Evolutionary conservation across 148 eudicot genomes (phyloP).

Genomic region (Chenopodium quinoa): DNA sequence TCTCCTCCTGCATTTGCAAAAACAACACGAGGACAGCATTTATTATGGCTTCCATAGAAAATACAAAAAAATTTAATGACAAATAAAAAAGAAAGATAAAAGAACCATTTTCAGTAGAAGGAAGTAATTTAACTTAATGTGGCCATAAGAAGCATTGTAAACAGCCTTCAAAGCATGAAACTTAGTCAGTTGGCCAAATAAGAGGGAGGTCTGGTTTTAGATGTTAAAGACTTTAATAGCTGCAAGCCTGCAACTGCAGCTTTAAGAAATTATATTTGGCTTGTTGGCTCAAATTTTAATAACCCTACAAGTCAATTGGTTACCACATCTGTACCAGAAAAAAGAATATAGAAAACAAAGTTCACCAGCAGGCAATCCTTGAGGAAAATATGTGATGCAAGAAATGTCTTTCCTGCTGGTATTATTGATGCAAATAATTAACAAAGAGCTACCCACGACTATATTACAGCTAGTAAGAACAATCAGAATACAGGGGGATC

Average conservation of each 20-base stretch:
- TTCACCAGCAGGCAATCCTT: background rate
- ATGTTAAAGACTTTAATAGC: background rate
- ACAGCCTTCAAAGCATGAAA: background rate
- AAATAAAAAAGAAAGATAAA: background rate
- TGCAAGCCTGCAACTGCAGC: background rate
- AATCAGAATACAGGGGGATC: no score
- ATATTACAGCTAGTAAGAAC: no score
- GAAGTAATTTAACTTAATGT: background rate
- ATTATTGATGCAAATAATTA: no score
- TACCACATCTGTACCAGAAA: background rate
- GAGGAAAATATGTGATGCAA: background rate
- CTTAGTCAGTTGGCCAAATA: background rate
- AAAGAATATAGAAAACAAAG: background rate
- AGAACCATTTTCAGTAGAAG: background rate
- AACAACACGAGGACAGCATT: background rate
- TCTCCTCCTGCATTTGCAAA: slow-evolving; percentile 75
- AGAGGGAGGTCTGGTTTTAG: background rate
- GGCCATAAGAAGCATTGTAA: background rate
- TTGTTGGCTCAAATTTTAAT: background rate
- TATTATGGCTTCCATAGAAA: background rate
- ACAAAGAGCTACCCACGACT: no score
- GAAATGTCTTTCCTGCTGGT: background rate
- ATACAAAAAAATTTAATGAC: background rate
- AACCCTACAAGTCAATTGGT: background rate
- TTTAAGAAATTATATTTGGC: background rate